phyloP scores from a whole-genome alignment of 73 alveolate species.

The Stentor coeruleus region DNA sequence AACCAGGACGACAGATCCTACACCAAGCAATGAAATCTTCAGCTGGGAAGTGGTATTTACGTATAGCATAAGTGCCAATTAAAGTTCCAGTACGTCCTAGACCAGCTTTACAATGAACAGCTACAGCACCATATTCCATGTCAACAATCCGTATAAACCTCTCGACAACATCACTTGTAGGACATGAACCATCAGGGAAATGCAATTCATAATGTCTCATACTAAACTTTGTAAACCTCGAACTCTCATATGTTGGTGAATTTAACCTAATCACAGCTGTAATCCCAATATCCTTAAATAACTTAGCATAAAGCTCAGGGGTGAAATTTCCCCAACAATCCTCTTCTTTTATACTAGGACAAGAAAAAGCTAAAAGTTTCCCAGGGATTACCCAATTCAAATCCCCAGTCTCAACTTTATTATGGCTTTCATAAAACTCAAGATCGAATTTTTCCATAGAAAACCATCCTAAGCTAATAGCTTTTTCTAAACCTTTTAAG shows the following conservation, averaged over 20 bases:
- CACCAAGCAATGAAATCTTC: constrained; percentile 70
- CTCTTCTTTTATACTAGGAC: constrained; percentile 56
- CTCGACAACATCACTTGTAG: constrained; percentile 80
- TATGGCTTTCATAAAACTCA: constrained; percentile 66
- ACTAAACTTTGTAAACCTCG: constrained; percentile 29
- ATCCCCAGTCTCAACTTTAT: constrained; percentile 86
- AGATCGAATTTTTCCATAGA: constrained; percentile 60
- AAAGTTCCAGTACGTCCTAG: constrained; percentile 86
- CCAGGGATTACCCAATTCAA: constrained; percentile 82
- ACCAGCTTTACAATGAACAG: constrained; percentile 95
- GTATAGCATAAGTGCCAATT: constrained; percentile 72
- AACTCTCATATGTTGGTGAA: constrained; percentile 23
- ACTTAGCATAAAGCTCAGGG: background rate
- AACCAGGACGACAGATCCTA: constrained; percentile 80
- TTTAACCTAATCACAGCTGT: constrained; percentile 37
- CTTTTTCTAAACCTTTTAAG: constrained; percentile 73
- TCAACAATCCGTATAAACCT: constrained; percentile 76
- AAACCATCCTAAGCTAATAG: constrained; percentile 72
- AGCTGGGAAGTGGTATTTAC: constrained; percentile 62
- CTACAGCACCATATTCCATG: constrained; percentile 81
- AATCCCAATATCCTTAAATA: constrained; percentile 32
- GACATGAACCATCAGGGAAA: constrained; percentile 94
- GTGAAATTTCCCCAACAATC: constrained; percentile 45
- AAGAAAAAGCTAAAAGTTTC: constrained; percentile 62
- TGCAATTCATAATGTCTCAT: constrained; percentile 61